Percentiles rank a stretch among this genome's conserved stretches.
Conservation (phyloP, 2,329 filamentous ascomycete species). For the Mycogone perniciosa region DNA sequence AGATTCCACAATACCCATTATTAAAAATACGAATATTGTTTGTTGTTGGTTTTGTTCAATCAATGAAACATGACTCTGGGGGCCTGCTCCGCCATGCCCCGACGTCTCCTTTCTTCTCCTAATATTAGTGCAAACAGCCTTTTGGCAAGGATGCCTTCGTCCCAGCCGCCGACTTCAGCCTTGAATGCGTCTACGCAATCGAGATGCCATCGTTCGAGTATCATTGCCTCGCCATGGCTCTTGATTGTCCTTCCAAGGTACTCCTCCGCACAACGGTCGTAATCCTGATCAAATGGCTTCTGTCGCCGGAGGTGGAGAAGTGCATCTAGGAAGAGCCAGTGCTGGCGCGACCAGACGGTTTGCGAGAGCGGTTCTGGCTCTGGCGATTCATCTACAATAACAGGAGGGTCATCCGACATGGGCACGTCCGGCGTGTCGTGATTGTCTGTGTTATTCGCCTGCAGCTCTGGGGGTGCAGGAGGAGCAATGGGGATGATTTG, state of each 20-base stretch:
- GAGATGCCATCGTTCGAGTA: constrained; percentile 50
- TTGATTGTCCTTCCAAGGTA: constrained; percentile 44
- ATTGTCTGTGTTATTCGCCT: constrained; percentile 26
- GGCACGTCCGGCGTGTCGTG: constrained; percentile 20
- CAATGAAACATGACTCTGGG: constrained; percentile 28
- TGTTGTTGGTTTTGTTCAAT: constrained; percentile 3
- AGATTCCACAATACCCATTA: constrained; percentile 1
- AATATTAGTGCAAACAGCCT: constrained; percentile 47
- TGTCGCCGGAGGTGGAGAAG: constrained; percentile 43
- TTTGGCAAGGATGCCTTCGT: constrained; percentile 43
- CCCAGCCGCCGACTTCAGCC: constrained; percentile 43
- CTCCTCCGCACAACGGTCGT: constrained; percentile 24
- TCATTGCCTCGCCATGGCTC: constrained; percentile 40
- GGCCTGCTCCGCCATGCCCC: constrained; percentile 11
- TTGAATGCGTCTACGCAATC: constrained; percentile 52
- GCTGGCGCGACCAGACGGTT: constrained; percentile 41
- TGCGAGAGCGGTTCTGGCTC: constrained; percentile 29
- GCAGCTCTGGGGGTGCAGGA: constrained; percentile 4
- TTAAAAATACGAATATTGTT: background rate
- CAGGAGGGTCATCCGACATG: constrained; percentile 23
- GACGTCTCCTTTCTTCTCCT: constrained; percentile 36
- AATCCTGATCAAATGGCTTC: constrained; percentile 29
- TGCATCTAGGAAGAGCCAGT: constrained; percentile 49
- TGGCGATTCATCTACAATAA: background rate
- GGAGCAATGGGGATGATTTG: background rate